These are phyloP conservation scores for Protomyces lactucae-debilis DNA, from an alignment of 1,139 yeast genomes.

Conservation along the genomic window DNA sequence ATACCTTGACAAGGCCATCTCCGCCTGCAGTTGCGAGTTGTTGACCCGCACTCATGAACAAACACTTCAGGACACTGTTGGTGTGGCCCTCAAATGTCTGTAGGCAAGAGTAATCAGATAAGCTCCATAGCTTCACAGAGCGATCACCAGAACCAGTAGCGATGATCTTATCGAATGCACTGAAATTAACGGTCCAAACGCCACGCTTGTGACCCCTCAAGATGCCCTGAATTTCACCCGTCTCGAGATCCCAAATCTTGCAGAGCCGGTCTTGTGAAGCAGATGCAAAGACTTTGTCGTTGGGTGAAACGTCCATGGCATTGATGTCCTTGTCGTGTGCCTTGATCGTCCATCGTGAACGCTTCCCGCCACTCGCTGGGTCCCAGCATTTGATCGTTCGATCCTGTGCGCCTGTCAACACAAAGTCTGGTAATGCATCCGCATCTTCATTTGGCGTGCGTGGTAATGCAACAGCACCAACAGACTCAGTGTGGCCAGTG, in stretches of 20 bases:
- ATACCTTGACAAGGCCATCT: constrained; percentile 84
- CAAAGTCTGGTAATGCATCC: constrained; percentile 56
- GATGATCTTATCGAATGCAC: constrained; percentile 68
- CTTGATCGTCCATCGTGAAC: constrained; percentile 79
- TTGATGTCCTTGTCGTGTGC: constrained; percentile 97
- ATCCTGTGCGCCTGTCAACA: constrained; percentile 83
- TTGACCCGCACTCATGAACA: constrained; percentile 60
- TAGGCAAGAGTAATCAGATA: constrained; percentile 65
- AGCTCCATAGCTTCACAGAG: constrained; percentile 82
- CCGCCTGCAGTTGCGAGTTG: constrained; percentile 85
- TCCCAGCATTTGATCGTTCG: constrained; percentile 88
- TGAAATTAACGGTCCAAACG: constrained; percentile 83
- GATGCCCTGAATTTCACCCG: constrained; percentile 81
- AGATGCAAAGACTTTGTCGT: constrained; percentile 80
- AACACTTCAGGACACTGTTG: constrained; percentile 79
- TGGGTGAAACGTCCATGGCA: constrained; percentile 79
- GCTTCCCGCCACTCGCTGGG: constrained; percentile 37
- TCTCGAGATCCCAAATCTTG: constrained; percentile 76
- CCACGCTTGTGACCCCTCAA: constrained; percentile 90
- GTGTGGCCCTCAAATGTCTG: constrained; percentile 93
- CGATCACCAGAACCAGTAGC: constrained; percentile 85
- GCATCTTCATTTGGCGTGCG: constrained; percentile 46
- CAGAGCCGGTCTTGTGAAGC: constrained; percentile 94
- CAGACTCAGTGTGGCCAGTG: constrained; percentile 81
- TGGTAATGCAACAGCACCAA: constrained; percentile 77